Evolutionary conservation across 2,329 filamentous ascomycete species (phyloP).

Genomic region (Tolypocladium ovalisporum): DNA sequence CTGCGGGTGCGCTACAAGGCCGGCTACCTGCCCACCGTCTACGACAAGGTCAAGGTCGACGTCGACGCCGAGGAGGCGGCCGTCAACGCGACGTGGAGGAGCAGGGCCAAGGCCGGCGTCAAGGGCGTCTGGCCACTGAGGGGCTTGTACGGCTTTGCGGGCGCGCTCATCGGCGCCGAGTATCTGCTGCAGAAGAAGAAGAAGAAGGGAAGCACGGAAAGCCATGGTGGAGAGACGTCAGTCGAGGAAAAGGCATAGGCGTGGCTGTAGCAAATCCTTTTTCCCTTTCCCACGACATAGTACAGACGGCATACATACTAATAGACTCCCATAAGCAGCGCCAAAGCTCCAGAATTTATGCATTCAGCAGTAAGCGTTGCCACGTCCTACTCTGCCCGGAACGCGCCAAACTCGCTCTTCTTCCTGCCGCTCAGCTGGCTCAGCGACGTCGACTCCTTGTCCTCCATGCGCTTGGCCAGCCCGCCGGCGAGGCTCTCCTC

Average conservation of each 20-base stretch:
- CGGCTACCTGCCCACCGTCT: constrained; percentile 48
- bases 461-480: constrained; percentile 9
- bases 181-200: constrained; percentile 30
- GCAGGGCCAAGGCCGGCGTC: constrained; percentile 14
- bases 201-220: constrained; percentile 10
- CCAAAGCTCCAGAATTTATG: background rate
- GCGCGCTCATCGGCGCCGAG: constrained; percentile 31
- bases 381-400: constrained; percentile 14
- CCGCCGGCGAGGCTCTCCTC: background rate
- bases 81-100: constrained; percentile 20
- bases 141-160: constrained; percentile 35
- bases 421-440: constrained; percentile 20
- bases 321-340: background rate
- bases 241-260: background rate
- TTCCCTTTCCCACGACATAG: background rate
- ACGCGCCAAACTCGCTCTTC: constrained; percentile 15
- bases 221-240: background rate
- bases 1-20: constrained; percentile 50
- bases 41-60: constrained; percentile 53
- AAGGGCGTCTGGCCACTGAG: constrained; percentile 27
- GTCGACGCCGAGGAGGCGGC: constrained; percentile 21
- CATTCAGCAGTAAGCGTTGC: no score
- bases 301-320: background rate
- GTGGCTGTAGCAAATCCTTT: background rate
- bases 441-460: constrained; percentile 12